Conservation (phyloP, 352 stramenopile species). For the Globisporangium mamillatum region DNA sequence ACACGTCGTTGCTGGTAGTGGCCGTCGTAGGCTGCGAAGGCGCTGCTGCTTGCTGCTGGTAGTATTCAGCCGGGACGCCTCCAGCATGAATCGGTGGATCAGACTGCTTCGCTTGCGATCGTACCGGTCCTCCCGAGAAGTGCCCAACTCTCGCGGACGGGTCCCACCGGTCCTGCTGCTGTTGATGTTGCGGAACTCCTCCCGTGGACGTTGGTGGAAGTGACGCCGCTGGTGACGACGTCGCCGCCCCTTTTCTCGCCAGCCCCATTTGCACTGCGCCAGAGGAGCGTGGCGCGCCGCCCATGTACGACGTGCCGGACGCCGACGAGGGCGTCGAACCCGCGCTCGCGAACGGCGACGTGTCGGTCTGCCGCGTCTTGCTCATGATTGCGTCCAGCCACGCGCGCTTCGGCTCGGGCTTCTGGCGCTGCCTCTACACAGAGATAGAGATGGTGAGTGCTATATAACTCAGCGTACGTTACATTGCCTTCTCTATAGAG, state of each 20-base stretch:
- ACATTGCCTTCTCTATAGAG: background rate
- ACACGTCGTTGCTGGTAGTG: background rate
- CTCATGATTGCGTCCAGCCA: constrained; percentile 78
- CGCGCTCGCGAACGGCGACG: constrained; percentile 10
- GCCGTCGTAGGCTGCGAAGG: background rate
- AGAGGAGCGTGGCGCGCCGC: background rate
- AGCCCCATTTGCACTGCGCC: background rate
- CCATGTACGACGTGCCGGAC: background rate
- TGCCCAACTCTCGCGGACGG: background rate
- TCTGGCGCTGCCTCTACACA: constrained; percentile 16
- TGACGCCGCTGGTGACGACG: background rate
- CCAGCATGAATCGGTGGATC: background rate
- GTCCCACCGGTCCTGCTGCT: constrained; percentile 15
- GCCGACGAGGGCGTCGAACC: constrained; percentile 16
- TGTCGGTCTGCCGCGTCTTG: constrained; percentile 38
- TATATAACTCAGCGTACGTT: background rate
- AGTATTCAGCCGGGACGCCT: constrained; percentile 3
- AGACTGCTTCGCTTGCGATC: background rate
- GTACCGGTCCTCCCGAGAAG: background rate
- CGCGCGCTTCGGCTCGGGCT: constrained; percentile 48
- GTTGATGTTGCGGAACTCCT: constrained; percentile 4
- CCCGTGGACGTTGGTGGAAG: background rate
- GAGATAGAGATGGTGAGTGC: background rate
- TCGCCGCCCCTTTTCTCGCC: background rate
- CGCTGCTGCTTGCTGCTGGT: background rate